These are phyloP conservation scores for Aspergillus eucalypticola DNA, from an alignment of 2,329 filamentous ascomycete species.

Conservation along the genomic window DNA sequence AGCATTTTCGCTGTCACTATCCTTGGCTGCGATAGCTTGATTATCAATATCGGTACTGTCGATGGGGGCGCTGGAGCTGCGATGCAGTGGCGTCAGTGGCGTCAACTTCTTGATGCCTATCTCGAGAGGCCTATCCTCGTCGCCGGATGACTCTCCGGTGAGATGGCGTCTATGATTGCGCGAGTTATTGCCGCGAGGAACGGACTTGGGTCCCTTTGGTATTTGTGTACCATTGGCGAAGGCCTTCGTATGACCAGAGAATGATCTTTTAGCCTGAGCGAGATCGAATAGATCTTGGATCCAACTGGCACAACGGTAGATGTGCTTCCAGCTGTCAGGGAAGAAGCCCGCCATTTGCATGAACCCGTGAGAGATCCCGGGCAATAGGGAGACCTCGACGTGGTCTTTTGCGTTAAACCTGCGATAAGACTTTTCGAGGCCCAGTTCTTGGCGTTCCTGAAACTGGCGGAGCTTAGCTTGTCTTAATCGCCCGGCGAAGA, in stretches of 20 bases:
- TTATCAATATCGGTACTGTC: neutral
- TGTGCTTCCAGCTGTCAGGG: conserved; percentile 85
- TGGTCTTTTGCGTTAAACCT: conserved; percentile 71
- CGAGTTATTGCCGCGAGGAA: conserved; percentile 12
- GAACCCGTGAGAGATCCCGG: conserved; percentile 90
- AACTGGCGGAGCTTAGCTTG: conserved; percentile 68
- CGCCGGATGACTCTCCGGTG: conserved; percentile 65
- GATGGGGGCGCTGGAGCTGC: conserved; percentile 3
- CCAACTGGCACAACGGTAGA: conserved; percentile 77
- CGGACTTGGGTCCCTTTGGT: conserved; percentile 11
- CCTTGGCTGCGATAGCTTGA: no score
- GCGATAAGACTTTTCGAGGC: conserved; percentile 54
- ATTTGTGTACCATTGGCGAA: conserved; percentile 2
- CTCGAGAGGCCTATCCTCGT: conserved; percentile 79
- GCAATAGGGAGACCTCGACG: conserved; percentile 80
- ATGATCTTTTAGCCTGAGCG: conserved; percentile 23
- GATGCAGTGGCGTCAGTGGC: conserved; percentile 16
- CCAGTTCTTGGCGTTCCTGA: conserved; percentile 57
- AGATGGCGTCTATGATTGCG: conserved; percentile 51
- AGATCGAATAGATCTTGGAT: conserved; percentile 70
- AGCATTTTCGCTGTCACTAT: conserved; percentile 9
- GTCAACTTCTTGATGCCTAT: conserved; percentile 63
- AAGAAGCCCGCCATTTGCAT: conserved; percentile 87
- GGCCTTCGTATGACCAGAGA: conserved; percentile 20
- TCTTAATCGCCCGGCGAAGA: conserved; percentile 86